phyloP scores from a whole-genome alignment of 768 basidiomycete species.

The Suillus subluteus region DNA sequence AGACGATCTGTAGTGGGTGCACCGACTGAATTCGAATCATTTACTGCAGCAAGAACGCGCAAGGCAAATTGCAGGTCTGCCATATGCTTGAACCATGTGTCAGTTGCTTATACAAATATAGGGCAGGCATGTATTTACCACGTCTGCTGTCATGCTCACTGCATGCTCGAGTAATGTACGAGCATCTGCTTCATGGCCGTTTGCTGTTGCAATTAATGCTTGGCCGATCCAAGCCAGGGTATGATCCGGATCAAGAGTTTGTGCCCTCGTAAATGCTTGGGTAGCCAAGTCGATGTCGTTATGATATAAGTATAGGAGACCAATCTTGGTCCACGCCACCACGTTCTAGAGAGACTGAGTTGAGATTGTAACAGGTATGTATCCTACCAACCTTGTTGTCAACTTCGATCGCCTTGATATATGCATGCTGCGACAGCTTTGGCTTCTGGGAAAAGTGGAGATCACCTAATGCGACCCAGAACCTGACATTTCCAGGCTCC shows the following conservation, averaged over 20 bases:
- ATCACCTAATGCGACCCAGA: constrained; percentile 86
- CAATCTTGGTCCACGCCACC: constrained; percentile 83
- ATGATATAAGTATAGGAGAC: constrained; percentile 82
- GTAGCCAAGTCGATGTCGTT: constrained; percentile 82
- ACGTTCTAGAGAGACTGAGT: constrained; percentile 55
- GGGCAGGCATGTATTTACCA: constrained; percentile 48
- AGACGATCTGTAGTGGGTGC: constrained; percentile 48
- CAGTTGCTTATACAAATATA: constrained; percentile 7
- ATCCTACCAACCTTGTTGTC: constrained; percentile 70
- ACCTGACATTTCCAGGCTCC: constrained; percentile 69
- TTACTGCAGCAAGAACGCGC: constrained; percentile 52
- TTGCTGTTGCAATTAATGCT: constrained; percentile 65
- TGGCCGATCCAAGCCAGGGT: constrained; percentile 91
- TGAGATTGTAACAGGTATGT: constrained; percentile 5
- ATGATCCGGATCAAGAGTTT: constrained; percentile 91
- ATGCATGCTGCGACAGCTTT: constrained; percentile 87
- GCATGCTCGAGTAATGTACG: constrained; percentile 75
- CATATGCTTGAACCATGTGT: constrained; percentile 57
- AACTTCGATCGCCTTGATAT: constrained; percentile 84
- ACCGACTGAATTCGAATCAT: constrained; percentile 22
- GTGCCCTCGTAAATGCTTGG: constrained; percentile 84
- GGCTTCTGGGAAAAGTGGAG: constrained; percentile 68
- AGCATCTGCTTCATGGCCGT: constrained; percentile 64
- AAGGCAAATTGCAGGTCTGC: constrained; percentile 80
- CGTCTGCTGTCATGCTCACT: constrained; percentile 55